A percentile compares a stretch with the other conserved stretches of the same genome.
These are phyloP conservation scores for Nidularia sp. DNA, from an alignment of 768 basidiomycete species.

Conservation along the genomic window DNA sequence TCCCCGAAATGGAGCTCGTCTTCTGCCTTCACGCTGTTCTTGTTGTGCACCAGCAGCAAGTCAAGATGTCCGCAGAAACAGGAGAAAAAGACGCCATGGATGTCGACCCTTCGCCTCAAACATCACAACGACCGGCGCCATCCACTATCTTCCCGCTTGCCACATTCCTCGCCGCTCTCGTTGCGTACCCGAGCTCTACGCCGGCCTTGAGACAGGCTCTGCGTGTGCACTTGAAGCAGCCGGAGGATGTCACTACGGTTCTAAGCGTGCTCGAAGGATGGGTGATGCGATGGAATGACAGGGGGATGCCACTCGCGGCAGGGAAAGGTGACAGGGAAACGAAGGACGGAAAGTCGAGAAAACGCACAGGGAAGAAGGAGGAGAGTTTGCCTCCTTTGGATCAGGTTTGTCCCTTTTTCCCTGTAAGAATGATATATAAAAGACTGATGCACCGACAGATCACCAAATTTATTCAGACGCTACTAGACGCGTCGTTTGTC, in stretches of 20 bases:
- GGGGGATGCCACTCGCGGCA: too few relatives aligned
- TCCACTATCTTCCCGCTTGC: constrained; percentile 22
- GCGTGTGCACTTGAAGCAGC: constrained; percentile 42
- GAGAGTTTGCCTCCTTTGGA: constrained; percentile 34
- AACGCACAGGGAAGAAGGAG: constrained; percentile 12
- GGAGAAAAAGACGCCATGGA: constrained; percentile 28
- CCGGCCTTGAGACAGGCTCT: constrained; percentile 44
- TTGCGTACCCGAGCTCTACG: constrained; percentile 33
- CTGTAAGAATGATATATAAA: not conserved
- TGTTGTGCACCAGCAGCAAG: constrained; percentile 23
- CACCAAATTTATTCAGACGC: constrained; percentile 53
- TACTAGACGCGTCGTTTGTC: constrained; percentile 73
- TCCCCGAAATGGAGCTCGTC: constrained; percentile 64
- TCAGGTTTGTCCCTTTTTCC: constrained; percentile 25
- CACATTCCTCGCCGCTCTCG: constrained; percentile 28
- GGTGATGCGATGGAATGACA: constrained; percentile 32
- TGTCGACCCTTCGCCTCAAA: constrained; percentile 18
- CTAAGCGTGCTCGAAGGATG: constrained; percentile 46
- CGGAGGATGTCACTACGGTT: constrained; percentile 42
- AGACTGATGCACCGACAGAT: constrained; percentile 30
- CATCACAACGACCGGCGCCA: constrained; percentile 4
- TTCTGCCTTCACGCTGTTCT: constrained; percentile 44
- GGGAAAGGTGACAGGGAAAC: too few relatives aligned
- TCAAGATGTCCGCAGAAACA: constrained; percentile 19
- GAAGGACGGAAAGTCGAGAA: constrained; percentile 13